Conservation (phyloP, 352 stramenopile genomes). For the Hyaloperonospora brassicae region DNA sequence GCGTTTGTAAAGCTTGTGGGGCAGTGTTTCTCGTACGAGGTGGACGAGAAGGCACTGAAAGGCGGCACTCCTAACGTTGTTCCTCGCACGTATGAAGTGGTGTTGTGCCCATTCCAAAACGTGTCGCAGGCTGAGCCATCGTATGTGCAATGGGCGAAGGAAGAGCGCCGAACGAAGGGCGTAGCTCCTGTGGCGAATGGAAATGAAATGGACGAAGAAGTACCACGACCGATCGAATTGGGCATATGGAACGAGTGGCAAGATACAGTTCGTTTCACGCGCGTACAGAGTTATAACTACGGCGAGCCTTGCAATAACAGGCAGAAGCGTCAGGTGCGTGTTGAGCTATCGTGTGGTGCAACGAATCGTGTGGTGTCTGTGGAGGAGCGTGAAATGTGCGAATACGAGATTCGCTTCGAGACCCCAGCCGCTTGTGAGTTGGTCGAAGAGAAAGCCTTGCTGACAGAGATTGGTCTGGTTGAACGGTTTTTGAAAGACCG, state of each 20-base stretch:
- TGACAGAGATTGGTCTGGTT: conserved; percentile 15
- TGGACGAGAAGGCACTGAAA: conserved; percentile 69
- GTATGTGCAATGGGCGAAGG: conserved; percentile 45
- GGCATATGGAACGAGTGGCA: conserved; percentile 67
- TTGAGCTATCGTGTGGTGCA: conserved; percentile 69
- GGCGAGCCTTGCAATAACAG: conserved; percentile 84
- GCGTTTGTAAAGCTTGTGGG: conserved; percentile 54
- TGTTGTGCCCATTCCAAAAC: conserved; percentile 77
- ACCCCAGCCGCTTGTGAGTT: conserved; percentile 47
- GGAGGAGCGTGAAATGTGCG: conserved; percentile 87
- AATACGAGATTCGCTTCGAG: conserved; percentile 82
- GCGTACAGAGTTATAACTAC: conserved; percentile 55
- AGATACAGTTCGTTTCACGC: conserved; percentile 23
- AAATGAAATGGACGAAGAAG: conserved; percentile 21
- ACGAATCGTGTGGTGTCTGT: conserved; percentile 73
- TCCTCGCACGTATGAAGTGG: conserved; percentile 51
- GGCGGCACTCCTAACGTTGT: conserved; percentile 71
- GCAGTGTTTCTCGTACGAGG: conserved; percentile 52
- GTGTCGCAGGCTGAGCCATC: conserved; percentile 59
- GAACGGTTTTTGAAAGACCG: conserved; percentile 5
- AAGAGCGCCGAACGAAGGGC: conserved; percentile 40
- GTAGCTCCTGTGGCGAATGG: conserved; percentile 8
- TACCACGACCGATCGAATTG: conserved; percentile 31
- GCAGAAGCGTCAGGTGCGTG: conserved; percentile 55
- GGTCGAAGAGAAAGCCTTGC: conserved; percentile 16